A percentile compares a stretch with the other conserved stretches of the same genome.
Conservation (phyloP, 177 flowering plant genomes). For the Vitis hybrid region DNA sequence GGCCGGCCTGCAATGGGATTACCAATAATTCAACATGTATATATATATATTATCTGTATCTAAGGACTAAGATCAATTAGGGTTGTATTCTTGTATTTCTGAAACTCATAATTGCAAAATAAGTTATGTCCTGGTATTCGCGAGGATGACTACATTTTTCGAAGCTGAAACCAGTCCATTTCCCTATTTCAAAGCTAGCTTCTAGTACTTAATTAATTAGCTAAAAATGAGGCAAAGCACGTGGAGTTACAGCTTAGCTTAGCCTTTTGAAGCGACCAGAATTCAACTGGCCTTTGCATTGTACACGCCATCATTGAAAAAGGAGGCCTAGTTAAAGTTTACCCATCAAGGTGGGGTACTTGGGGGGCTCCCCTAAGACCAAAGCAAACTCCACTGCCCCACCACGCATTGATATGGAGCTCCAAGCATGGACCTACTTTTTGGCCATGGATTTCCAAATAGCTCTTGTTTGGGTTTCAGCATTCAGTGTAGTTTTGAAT, state of each 20-base stretch:
- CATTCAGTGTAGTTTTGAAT: too few relatives aligned
- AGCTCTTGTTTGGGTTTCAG: too few relatives aligned
- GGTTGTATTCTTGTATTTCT: neutral
- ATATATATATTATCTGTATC: neutral
- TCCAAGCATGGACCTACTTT: neutral
- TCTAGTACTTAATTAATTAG: neutral
- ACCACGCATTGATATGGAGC: neutral
- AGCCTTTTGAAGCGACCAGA: slow-evolving; percentile 3
- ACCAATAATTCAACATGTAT: neutral
- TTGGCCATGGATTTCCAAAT: neutral
- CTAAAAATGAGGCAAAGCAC: neutral
- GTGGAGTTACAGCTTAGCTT: slow-evolving; percentile 1
- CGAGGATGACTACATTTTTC: slow-evolving; percentile 10
- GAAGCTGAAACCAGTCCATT: slow-evolving; percentile 7
- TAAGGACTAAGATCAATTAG: too few relatives aligned
- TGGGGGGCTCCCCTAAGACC: neutral
- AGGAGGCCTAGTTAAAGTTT: neutral
- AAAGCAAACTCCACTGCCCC: neutral
- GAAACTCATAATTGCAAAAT: too few relatives aligned
- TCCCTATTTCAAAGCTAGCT: neutral
- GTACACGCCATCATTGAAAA: neutral
- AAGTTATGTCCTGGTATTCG: neutral
- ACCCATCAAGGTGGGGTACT: neutral
- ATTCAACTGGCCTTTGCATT: neutral
- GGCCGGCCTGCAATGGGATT: neutral